Evolutionary conservation across 2,329 filamentous ascomycete genomes (phyloP), one percentile per base, ranked within the genome.

Genomic region (Ophiostoma australiae): DNA sequence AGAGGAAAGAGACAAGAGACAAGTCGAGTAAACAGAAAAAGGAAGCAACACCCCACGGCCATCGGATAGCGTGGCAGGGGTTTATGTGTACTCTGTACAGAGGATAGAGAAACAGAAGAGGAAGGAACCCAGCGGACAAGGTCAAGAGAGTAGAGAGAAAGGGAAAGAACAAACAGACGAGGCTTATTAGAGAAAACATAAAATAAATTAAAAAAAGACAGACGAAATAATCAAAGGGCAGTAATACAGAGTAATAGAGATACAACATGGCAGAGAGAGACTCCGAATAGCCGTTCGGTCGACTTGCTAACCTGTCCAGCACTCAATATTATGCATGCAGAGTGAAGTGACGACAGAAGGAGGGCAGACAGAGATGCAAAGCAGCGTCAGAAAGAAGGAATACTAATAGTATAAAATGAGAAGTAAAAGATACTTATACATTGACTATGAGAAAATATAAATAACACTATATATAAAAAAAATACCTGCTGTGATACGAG

Each of bases 61-160:
- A 58, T 27, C 52, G 52, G 52, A 58, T 58, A 58, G 52, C n/a
- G 52, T 58, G 52, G 52, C 52, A 58, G 52, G 52, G 52, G 52
- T 58, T n/a, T 48, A 4, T 48, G 44, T 48, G 27, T 31, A 31
- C 27, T 31, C 17, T 17, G 52, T 58, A 8, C n/a, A 20, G 13
- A 11, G 41, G 41, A 44, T 3, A 44, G 20, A 20, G 44, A 48
- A 48, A 5, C 15, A 27, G 17, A 27, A 11, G 52, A 17, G 23
- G n/a, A 11, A 27, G 23, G n/a, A n/a, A n/a, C n/a, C n/a, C n/a
- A n/a, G n/a, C n/a, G n/a, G n/a, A n/a, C n/a, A n/a, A n/a, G n/a
- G n/a, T n/a, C n/a, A n/a, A n/a, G 3, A 55, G 52, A 55, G 48
- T 23, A 52, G n/a, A 23, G n/a, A 7, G 10, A n/a, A 55, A 55